phyloP scores from a whole-genome alignment of 441 rosid species.

The Lepidium campestre region DNA sequence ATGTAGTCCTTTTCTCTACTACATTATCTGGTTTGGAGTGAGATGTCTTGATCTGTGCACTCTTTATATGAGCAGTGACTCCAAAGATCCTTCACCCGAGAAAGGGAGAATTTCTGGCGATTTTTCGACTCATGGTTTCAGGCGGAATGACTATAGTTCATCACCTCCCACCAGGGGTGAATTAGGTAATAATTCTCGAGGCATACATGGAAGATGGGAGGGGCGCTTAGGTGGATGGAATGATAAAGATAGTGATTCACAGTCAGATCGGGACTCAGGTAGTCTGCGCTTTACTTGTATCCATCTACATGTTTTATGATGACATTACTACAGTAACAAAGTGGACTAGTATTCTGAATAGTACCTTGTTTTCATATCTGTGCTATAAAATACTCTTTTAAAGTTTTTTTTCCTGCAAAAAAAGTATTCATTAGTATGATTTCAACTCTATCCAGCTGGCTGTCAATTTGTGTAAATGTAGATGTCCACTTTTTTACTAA shows the following conservation, averaged over 20 bases:
- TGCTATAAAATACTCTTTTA: not conserved
- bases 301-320: conserved; percentile 5
- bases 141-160: conserved; percentile 77
- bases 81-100: conserved; percentile 62
- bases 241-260: conserved; percentile 75
- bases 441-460: conserved; percentile 6
- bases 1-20: not conserved
- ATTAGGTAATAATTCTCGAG: conserved; percentile 45
- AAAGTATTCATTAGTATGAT: not conserved
- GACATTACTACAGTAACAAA: not conserved
- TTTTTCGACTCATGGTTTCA: conserved; percentile 49
- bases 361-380: not conserved
- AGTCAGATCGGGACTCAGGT: conserved; percentile 82
- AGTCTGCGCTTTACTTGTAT: conserved; percentile 6
- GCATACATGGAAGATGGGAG: conserved; percentile 84
- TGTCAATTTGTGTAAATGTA: not conserved
- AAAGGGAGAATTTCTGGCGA: conserved; percentile 54
- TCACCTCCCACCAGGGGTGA: conserved; percentile 93
- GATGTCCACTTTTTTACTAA: not conserved
- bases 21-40: not conserved
- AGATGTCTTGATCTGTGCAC: conserved; percentile 13
- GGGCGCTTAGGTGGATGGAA: conserved; percentile 70
- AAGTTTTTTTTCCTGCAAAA: not conserved
- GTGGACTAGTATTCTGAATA: conserved; percentile 14
- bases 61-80: conserved; percentile 43